Evolutionary conservation across 441 rosid species (phyloP), one percentile per base, ranked within the genome.

Genomic region (Gossypium schwendimanii): DNA sequence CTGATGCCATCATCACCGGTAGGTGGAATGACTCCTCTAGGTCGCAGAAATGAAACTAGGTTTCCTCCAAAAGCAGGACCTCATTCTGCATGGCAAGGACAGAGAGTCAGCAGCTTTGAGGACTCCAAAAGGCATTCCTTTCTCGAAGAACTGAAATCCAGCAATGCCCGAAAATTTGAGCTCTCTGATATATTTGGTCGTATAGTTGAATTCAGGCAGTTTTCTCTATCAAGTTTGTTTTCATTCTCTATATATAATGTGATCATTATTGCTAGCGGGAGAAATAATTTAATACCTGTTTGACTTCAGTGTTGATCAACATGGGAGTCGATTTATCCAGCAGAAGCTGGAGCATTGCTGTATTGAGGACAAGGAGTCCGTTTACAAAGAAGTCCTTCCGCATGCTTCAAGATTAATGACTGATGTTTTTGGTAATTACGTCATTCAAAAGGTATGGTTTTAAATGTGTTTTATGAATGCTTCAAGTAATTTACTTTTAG

Each of bases 251-350:
- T 49, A n/a, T 55, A n/a, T 74, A 10, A 63, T 70, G 50, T 24
- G 50, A 59, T 66, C 28, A 69, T 55, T 23, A 58, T 73, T 14
- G 63, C 61, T 55, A 33, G 67, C 69, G 6, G 62, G 52, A 36
- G 66, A 66, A 62, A 59, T 73, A 44, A 61, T 73, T 72, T 76
- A 9, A 52, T 74, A 49, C 63, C 53, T 78, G 72, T 83, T 76
- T 63, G 15, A 59, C 73, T 76, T 76, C 86, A 89, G 91, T 74
- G 85, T 89, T 72, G 94, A 89, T 80, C 94, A 89, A 79, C 91
- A 89, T 63, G 94, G 94, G 72, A 89, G 94, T 79, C 91, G 91
- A 15, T 89, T 87, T 79, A 89, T 89, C 77, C 94, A 89, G 79
- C 91, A 89, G 81, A 87, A 89, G 80, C 71, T 89, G 78, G 91